Evolutionary conservation across 2,329 filamentous ascomycete species (phyloP), one percentile per base, ranked within the genome.

Genomic region (Xylaria sp.): DNA sequence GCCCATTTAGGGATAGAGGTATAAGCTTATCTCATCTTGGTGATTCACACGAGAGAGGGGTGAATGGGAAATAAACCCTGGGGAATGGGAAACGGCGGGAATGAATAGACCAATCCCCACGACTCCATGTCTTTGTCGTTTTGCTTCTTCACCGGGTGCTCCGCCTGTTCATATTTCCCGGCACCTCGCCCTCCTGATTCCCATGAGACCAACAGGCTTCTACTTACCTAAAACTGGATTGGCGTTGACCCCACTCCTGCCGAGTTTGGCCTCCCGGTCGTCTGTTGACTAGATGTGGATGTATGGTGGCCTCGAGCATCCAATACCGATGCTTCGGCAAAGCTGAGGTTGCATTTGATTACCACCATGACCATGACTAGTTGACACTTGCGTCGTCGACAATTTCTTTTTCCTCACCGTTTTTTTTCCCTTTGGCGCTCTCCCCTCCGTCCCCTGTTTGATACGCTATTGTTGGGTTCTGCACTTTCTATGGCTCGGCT

Each of bases 281-380:
- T 29, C 23, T 25, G n/a, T n/a, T n/a, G n/a, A n/a, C n/a, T n/a
- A n/a, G n/a, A n/a, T n/a, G n/a, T n/a, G n/a, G n/a, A n/a, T n/a
- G n/a, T n/a, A n/a, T n/a, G n/a, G n/a, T n/a, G n/a, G 31, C 31
- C 31, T 23, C 5, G 11, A n/a, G 15, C 38, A 27, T 54, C 60
- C 60, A 62, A 62, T 59, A 52, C 60, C 44, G 53, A 51, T 40
- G 38, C 60, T 37, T 60, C 65, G 63, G 53, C 54, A 59, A 62
- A 47, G 61, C 17, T 65, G 67, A 65, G 65, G 70, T 72, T 62
- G 54, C 63, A 72, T 72, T 70, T 56, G 69, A 70, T 71, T 67
- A 72, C 69, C 67, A 72, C 69, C 69, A 65, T 66, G 15, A 29
- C 27, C 13, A 10, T 23, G 31, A 59, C 56, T 54, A 59, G 48